A percentile compares a stretch with the other conserved stretches of the same genome.
phyloP scores from a whole-genome alignment of 2,329 filamentous ascomycete species.

The Pseudogymnoascus sp. region DNA sequence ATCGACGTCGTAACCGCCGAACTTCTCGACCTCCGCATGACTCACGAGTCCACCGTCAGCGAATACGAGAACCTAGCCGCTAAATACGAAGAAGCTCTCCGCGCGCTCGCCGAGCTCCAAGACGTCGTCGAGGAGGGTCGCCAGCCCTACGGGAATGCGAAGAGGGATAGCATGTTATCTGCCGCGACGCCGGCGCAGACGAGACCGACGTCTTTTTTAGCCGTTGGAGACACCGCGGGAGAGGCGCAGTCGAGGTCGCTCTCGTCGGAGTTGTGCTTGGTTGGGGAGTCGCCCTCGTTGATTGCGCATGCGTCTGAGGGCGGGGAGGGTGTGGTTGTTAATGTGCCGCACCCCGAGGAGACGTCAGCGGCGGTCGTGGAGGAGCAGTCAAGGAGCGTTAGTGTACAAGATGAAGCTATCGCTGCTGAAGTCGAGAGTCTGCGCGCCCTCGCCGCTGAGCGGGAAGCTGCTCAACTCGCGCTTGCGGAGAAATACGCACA shows the following conservation, averaged over 20 bases:
- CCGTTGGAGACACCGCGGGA: conserved; percentile 22
- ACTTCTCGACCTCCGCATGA: conserved; percentile 78
- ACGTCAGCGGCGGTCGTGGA: conserved; percentile 15
- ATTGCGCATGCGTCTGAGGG: conserved; percentile 1
- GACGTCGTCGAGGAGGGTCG: conserved; percentile 74
- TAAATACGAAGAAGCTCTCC: conserved; percentile 87
- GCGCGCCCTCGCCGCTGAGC: conserved; percentile 62
- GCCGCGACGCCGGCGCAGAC: conserved; percentile 38
- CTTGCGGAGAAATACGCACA: conserved; percentile 73
- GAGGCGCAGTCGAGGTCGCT: conserved; percentile 77
- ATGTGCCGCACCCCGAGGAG: too few relatives aligned
- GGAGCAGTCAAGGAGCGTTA: conserved; percentile 32
- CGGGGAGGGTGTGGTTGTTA: background rate
- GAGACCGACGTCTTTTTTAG: conserved; percentile 77
- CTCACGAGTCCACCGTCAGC: conserved; percentile 75
- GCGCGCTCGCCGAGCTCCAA: conserved; percentile 73
- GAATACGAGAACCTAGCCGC: conserved; percentile 74
- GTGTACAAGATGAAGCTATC: conserved; percentile 35
- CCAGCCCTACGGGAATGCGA: conserved; percentile 41
- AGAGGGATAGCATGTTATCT: conserved; percentile 49
- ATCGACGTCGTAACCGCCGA: conserved; percentile 81
- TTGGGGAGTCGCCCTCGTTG: conserved; percentile 59
- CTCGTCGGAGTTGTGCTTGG: conserved; percentile 87
- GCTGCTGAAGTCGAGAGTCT: conserved; percentile 62
- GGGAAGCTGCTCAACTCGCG: conserved; percentile 64